Percentiles rank a stretch among this genome's conserved stretches.
Conservation (phyloP, 306 rosid genomes). For the Heteromeles arbutifolia region DNA sequence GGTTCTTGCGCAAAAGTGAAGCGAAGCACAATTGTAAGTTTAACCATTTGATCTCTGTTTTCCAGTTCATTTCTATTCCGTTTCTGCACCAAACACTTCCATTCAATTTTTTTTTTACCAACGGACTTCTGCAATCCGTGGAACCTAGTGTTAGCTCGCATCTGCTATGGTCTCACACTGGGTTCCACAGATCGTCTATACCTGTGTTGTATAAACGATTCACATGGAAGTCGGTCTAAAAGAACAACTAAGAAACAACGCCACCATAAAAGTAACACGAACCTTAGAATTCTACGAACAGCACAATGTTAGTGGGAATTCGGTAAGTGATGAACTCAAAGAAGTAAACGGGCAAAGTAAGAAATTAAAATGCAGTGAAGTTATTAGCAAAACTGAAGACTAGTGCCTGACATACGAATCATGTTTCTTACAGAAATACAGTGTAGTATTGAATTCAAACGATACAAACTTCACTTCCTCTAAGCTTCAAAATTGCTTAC, state of each 20-base stretch:
- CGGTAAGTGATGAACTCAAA: background rate
- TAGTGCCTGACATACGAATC: conserved; percentile 27
- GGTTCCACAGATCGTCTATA: background rate
- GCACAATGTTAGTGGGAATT: background rate
- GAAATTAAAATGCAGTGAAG: conserved; percentile 15
- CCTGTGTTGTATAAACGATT: background rate
- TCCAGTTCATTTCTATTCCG: background rate
- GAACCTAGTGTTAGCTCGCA: background rate
- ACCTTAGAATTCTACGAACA: background rate
- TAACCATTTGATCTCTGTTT: background rate
- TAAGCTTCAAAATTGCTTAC: conserved; percentile 81
- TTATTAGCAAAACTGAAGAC: conserved; percentile 25
- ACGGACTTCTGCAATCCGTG: background rate
- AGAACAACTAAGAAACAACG: no score
- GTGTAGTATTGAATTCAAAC: conserved; percentile 37
- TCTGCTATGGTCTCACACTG: background rate
- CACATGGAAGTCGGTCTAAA: background rate
- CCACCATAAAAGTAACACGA: background rate
- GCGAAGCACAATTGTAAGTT: no score
- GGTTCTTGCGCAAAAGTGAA: no score
- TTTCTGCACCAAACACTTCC: background rate
- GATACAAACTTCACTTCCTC: conserved; percentile 41
- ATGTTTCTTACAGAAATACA: conserved; percentile 50
- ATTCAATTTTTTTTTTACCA: background rate
- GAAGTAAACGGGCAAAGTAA: conserved; percentile 8